Evolutionary conservation across 2,329 filamentous ascomycete genomes (phyloP).

Genomic region (Fusarium sterilihyphosum): DNA sequence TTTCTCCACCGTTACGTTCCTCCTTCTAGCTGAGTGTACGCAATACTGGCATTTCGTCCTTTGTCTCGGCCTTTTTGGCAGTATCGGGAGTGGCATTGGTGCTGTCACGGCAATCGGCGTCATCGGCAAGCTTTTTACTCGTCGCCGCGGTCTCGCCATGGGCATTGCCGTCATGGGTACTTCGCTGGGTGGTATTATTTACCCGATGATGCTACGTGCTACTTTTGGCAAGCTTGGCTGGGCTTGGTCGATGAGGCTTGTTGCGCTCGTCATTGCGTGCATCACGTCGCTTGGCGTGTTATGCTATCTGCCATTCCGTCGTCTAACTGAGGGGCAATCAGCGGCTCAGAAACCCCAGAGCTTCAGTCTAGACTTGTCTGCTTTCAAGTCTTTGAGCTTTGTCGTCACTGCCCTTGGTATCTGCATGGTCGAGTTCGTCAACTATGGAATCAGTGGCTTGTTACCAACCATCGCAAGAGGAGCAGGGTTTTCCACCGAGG

Average conservation of each 20-base stretch:
- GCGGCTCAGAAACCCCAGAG: not conserved
- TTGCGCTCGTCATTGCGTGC: slow-evolving; percentile 42
- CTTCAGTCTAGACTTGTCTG: slow-evolving; percentile 47
- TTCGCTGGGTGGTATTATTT: slow-evolving; percentile 44
- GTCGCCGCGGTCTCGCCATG: slow-evolving; percentile 29
- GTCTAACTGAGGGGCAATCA: not conserved
- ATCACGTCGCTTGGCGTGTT: slow-evolving; percentile 39
- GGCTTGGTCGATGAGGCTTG: slow-evolving; percentile 46
- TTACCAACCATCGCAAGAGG: slow-evolving; percentile 55
- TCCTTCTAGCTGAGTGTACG: slow-evolving; percentile 56
- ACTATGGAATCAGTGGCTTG: slow-evolving; percentile 57
- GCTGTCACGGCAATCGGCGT: slow-evolving; percentile 47
- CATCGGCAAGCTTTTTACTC: slow-evolving; percentile 41
- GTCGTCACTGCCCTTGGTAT: slow-evolving; percentile 51
- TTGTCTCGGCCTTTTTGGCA: slow-evolving; percentile 53
- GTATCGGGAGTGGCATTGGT: slow-evolving; percentile 51
- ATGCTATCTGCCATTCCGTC: slow-evolving; percentile 48
- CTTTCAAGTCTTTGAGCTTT: slow-evolving; percentile 52
- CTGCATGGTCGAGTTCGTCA: slow-evolving; percentile 58
- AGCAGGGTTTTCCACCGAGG: slow-evolving; percentile 45
- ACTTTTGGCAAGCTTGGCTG: slow-evolving; percentile 43
- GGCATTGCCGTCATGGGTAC: slow-evolving; percentile 32
- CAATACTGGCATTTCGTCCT: slow-evolving; percentile 61
- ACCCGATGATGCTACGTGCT: slow-evolving; percentile 46
- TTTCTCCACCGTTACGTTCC: slow-evolving; percentile 51